A percentile compares a stretch with the other conserved stretches of the same genome.
These are phyloP conservation scores for Kwoniella shivajii DNA, from an alignment of 1,284 basidiomycete genomes.

Conservation along the genomic window DNA sequence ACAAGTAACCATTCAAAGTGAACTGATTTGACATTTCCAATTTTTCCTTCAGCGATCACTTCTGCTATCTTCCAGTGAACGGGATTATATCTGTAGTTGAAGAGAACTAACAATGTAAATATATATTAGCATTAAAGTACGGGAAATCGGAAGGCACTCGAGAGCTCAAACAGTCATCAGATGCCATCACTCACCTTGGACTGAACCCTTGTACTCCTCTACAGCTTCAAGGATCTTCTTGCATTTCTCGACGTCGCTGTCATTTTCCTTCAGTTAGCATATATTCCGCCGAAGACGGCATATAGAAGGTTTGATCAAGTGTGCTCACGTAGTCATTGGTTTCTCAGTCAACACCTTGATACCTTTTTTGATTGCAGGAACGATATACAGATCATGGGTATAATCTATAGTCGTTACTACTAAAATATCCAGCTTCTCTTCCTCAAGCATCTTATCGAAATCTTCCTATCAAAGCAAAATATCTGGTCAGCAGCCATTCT, in stretches of 20 bases:
- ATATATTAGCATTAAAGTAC: conserved; percentile 12
- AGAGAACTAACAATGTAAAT: conserved; percentile 31
- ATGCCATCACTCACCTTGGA: conserved; percentile 39
- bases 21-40: conserved; percentile 61
- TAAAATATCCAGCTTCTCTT: conserved; percentile 58
- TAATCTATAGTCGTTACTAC: conserved; percentile 63
- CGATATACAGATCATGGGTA: conserved; percentile 60
- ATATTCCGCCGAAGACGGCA: not conserved
- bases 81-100: conserved; percentile 60
- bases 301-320: not conserved
- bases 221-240: conserved; percentile 59
- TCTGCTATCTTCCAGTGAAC: conserved; percentile 62
- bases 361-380: conserved; percentile 45
- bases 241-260: conserved; percentile 58
- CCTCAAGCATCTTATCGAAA: conserved; percentile 59
- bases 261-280: not conserved
- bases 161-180: too few relatives aligned
- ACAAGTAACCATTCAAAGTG: conserved; percentile 63
- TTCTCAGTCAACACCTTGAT: conserved; percentile 60
- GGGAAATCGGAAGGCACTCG: too few relatives aligned
- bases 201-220: conserved; percentile 52
- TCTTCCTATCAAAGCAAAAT: conserved; percentile 50
- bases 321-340: conserved; percentile 59
- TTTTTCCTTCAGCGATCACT: conserved; percentile 59
- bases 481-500: not conserved